Percentiles rank a stretch among this genome's conserved stretches.
phyloP scores from a whole-genome alignment of 805 yeast genomes.

The Monosporozyma servazzii region DNA sequence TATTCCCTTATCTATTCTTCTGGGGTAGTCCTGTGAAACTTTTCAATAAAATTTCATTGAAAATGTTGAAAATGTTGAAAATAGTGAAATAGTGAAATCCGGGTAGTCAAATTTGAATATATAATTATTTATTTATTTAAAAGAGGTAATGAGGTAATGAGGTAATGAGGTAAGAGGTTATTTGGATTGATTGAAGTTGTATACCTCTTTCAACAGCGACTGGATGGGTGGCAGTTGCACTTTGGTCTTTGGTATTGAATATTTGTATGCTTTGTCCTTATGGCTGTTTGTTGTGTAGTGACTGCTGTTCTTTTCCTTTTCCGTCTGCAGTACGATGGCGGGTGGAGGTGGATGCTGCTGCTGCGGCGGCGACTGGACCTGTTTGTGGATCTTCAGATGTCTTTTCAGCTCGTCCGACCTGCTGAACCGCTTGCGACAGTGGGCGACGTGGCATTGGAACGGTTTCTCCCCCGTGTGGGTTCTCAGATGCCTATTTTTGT shows the following conservation, averaged over 20 bases:
- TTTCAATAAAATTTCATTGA: too few relatives aligned
- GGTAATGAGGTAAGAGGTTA: too few relatives aligned
- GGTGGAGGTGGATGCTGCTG: background rate
- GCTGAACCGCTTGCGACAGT: slow-evolving; percentile 68
- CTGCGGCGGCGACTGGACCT: too few relatives aligned
- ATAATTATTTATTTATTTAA: too few relatives aligned
- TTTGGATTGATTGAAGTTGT: background rate
- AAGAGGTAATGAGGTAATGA: too few relatives aligned
- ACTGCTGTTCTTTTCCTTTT: too few relatives aligned
- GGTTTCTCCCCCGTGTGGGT: slow-evolving; percentile 93
- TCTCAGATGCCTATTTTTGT: slow-evolving; percentile 80
- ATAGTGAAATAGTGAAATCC: too few relatives aligned
- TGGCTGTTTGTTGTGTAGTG: too few relatives aligned
- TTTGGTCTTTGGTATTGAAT: background rate
- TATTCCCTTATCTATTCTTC: too few relatives aligned
- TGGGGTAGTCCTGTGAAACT: too few relatives aligned
- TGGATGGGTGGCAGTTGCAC: slow-evolving; percentile 1
- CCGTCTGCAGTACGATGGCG: background rate
- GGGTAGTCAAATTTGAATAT: too few relatives aligned
- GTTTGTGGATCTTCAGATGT: slow-evolving; percentile 64
- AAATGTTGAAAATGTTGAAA: too few relatives aligned
- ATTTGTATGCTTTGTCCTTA: background rate
- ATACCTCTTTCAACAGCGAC: background rate
- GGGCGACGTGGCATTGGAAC: slow-evolving; percentile 70
- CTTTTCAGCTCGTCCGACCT: slow-evolving; percentile 79